Evolutionary conservation across 2,329 filamentous ascomycete genomes (phyloP).

Genomic region (Pezicula neosporulosa): DNA sequence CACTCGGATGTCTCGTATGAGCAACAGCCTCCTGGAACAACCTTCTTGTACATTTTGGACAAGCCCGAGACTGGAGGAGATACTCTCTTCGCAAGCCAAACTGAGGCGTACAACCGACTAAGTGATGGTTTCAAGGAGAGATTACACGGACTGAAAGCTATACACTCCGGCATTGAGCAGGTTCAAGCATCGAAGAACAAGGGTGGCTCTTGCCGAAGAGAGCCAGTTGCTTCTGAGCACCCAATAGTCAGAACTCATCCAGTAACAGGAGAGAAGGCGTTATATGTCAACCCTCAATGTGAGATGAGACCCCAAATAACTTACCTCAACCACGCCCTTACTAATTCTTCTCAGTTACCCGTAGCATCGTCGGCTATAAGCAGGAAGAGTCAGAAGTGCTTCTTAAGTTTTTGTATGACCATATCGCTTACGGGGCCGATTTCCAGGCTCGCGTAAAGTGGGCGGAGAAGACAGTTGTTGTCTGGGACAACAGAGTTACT

Average conservation of each 20-base stretch:
- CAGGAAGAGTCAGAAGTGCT: constrained; percentile 80
- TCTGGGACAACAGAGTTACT: constrained; percentile 83
- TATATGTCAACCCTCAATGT: constrained; percentile 84
- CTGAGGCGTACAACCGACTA: constrained; percentile 76
- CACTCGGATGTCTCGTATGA: constrained; percentile 89
- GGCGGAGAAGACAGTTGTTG: constrained; percentile 75
- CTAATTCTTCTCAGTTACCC: constrained; percentile 56
- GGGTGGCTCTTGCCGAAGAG: constrained; percentile 69
- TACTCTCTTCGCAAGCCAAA: constrained; percentile 78
- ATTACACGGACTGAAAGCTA: constrained; percentile 74
- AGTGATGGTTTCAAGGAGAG: constrained; percentile 76
- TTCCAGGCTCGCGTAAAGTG: constrained; percentile 75
- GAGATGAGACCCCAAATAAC: constrained; percentile 32
- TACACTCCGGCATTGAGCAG: constrained; percentile 82
- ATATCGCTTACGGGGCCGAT: constrained; percentile 68
- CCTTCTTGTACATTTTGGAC: constrained; percentile 86
- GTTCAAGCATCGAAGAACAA: constrained; percentile 63
- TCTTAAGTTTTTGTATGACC: constrained; percentile 74
- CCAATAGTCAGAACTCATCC: constrained; percentile 81
- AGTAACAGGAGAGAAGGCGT: constrained; percentile 76
- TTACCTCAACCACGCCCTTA: not conserved
- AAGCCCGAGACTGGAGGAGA: constrained; percentile 77
- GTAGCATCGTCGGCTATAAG: constrained; percentile 77
- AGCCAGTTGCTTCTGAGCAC: constrained; percentile 71
- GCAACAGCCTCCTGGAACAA: constrained; percentile 82